Base-by-base conservation (phyloP, 2,329 filamentous ascomycete genomes). In the Phaeoacremonium minimum region DNA sequence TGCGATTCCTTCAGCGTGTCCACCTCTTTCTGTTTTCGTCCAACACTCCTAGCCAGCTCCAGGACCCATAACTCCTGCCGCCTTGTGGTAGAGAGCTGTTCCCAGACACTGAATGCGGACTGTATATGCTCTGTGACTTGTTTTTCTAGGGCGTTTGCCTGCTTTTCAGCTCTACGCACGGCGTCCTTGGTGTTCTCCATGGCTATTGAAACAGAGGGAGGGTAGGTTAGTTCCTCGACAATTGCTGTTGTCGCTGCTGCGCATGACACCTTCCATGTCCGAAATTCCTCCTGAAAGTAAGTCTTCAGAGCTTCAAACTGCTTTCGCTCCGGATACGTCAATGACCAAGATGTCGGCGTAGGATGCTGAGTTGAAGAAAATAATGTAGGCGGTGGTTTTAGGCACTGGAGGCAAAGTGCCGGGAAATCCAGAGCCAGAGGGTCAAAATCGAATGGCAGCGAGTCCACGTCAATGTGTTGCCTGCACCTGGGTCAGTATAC, bases 341-440 rank as follows among this genome's bases (percentile, higher is more conserved):
- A 76, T 1, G 88, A 88, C 80, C 91, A 95, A 1, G 87, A 93
- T 4, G 82, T 78, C 15, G 78, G 71, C 0, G 84, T 87, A 2
- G 88, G 71, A 51, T 94, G 84, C 18, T 89, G 87, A 6, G 83
- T 87, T 1, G 83, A 77, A 8, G 87, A 85, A 63, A 90, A 91
- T 6, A 96, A 70, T 1, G 87, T 93, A 4, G 87, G 82, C 4
- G 90, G 88, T 8, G 86, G 73, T 22, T 85, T 79, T 2, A 97
- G 77, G 46, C 91, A 83, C 45, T 85, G 86, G 9, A 96, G 75
- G 22, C 84, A 88, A 28, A 97, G 73, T 6, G 85, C 82, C 6
- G 90, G 88, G 51, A 95, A 96, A 41, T 88, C 88, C 56, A 95
- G 79, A 5, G 85, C 73, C 42, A 90, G 77, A 20, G 91, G 85